Evolutionary conservation across 768 basidiomycete species (phyloP), one percentile per base, ranked within the genome.

Genomic region (Filobasidium floriforme): DNA sequence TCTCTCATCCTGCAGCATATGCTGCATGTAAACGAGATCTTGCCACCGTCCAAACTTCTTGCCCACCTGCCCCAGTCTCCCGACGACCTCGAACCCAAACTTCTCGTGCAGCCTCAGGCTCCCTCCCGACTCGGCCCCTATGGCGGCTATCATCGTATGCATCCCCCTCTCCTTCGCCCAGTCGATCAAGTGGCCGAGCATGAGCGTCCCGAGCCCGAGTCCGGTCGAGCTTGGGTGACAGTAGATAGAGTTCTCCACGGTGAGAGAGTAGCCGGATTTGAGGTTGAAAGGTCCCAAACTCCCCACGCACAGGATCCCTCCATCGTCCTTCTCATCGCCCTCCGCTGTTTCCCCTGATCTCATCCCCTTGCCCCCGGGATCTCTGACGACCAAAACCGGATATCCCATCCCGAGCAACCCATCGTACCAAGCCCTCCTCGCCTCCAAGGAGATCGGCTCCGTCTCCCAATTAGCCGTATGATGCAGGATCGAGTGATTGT

Each of bases 11-110:
- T 54, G 41, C 44, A 64, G 57, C 63, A 59, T 64, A 11, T 57
- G 55, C 43, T 64, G 63, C 63, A 64, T 41, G 14, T 55, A 41
- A 19, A 64, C 52, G 52, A 64, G 41, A 28, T 64, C 63, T 6
- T 55, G 37, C 63, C 63, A 64, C 26, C 63, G 29, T n/a, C 55
- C 63, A 44, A 64, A 64, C 28, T 64, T 64, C 52, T n/a, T 55
- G 2, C 63, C 63, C 40, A 55, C 63, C 12, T 59, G 54, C 24
- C 41, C 24, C 26, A 64, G 43, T 22, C 63, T 64, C 7, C 52
- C 63, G 7, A 55, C 63, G 18, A 55, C 63, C 40, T 55, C 63
- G 43, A 64, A 64, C n/a, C 63, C 63, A 29, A 55, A 52, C 41
- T 59, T 64, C 22, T 28, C 40, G 32, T 64, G 63, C 52, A 64